Evolutionary conservation across 2,329 filamentous ascomycete genomes (phyloP), one percentile per base, ranked within the genome.

Genomic region (Escovopsis sp.): DNA sequence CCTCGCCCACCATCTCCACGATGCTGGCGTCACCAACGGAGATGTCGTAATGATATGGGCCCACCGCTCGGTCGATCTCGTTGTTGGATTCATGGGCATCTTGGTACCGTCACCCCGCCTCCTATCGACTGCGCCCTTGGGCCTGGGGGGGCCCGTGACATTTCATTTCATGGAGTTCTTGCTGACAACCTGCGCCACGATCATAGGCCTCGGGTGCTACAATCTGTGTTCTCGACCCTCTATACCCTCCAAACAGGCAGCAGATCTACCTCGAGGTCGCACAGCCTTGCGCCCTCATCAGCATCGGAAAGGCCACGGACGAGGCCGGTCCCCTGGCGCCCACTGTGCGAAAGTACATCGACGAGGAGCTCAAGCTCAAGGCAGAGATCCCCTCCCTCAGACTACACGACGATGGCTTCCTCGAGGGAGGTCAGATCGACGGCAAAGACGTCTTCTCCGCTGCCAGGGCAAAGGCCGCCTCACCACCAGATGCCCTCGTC

Each of bases 21-120:
- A 80, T 41, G 71, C 77, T 53, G 87, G 88, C 45, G 69, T 86
- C 48, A 70, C 78, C 45, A 69, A 77, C 49, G 87, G 86, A 9
- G 87, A 96, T 56, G 86, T 94, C 3, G 86, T 94, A 53, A 94
- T 94, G 84, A 83, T 91, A 48, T 95, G 80, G 56, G 85, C 85
- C 43, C 76, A 94, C 62, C 77, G 37, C 37, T 39, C 37, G n/a
- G 26, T 94, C 32, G 71, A 75, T 32, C 59, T 77, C 12, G 68
- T 75, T 36, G 57, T 67, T 40, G 85, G 82, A 30, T 79, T 87
- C 42, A 93, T 94, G 85, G 88, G 87, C 45, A 73, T 70, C 26
- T 56, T 77, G 58, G 23, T 39, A 39, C n/a, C 11, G 18, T 23
- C 35, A 23, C 6, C 23, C 23, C 6, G 12, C 15, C 35, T 3